Evolutionary conservation across 2,329 filamentous ascomycete species (phyloP).

Genomic region (Sporothrix sp.): DNA sequence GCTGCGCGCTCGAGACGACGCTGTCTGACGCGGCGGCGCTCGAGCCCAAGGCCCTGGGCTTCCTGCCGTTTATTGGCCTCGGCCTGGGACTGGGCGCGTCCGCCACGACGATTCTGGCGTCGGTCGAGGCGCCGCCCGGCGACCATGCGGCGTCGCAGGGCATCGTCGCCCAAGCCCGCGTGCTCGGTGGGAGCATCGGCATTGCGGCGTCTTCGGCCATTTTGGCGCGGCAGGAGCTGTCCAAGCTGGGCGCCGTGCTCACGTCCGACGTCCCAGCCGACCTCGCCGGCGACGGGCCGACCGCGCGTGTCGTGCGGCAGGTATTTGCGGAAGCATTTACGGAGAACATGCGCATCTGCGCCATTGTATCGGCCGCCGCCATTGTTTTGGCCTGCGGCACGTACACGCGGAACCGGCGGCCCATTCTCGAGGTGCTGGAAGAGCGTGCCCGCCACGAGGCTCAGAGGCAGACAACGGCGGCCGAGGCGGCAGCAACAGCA

Average conservation of each 20-base stretch:
- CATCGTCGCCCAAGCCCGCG: slow-evolving; percentile 40
- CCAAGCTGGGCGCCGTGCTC: slow-evolving; percentile 23
- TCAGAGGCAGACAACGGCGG: background rate
- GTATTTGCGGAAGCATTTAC: slow-evolving; percentile 34
- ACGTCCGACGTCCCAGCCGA: slow-evolving; percentile 23
- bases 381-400: slow-evolving; percentile 32
- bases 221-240: slow-evolving; percentile 26
- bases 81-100: slow-evolving; percentile 42
- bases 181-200: slow-evolving; percentile 45
- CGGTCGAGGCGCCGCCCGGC: slow-evolving; percentile 31
- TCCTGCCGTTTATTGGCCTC: slow-evolving; percentile 41
- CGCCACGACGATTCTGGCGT: slow-evolving; percentile 37
- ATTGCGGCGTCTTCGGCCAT: slow-evolving; percentile 44
- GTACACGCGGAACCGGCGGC: slow-evolving; percentile 27
- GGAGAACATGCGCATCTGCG: slow-evolving; percentile 26
- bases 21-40: slow-evolving; percentile 26
- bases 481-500: background rate
- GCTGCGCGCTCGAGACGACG: slow-evolving; percentile 38
- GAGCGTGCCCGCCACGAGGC: background rate
- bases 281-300: slow-evolving; percentile 12
- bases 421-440: slow-evolving; percentile 20
- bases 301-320: slow-evolving; percentile 26
- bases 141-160: slow-evolving; percentile 41
- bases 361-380: slow-evolving; percentile 31
- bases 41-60: slow-evolving; percentile 38